These are phyloP conservation scores for Radiomyces spectabilis DNA, from an alignment of 192 early-diverging fungal species.

Conservation along the genomic window DNA sequence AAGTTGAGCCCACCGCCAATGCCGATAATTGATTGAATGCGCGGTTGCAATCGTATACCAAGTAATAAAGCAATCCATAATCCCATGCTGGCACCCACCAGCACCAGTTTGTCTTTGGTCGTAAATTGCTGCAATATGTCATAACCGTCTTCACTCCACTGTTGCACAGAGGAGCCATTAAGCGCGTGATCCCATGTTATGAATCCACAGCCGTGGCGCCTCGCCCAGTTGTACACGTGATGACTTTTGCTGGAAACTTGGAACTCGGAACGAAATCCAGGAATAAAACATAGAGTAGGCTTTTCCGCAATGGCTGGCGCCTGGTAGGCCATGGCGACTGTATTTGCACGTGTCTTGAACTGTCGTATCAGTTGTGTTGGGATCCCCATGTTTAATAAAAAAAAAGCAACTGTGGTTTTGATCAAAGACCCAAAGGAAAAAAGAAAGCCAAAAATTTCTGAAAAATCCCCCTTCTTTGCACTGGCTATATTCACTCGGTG, in stretches of 20 bases:
- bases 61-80: conserved; percentile 13
- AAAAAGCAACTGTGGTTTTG: no score
- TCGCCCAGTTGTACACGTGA: background rate
- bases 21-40: conserved; percentile 7
- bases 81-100: conserved; percentile 26
- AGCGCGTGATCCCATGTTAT: conserved; percentile 20
- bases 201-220: background rate
- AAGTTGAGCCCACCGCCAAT: conserved; percentile 20
- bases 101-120: background rate
- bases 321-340: no score
- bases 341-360: no score
- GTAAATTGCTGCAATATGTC: background rate
- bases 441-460: no score
- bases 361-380: no score
- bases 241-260: conserved; percentile 16
- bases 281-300: conserved; percentile 27
- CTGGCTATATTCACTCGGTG: no score
- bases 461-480: no score
- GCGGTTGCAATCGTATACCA: background rate
- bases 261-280: conserved; percentile 17
- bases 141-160: conserved; percentile 15
- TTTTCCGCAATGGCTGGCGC: no score
- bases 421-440: no score
- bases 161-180: conserved; percentile 1
- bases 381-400: no score